These are phyloP conservation scores for Peronospora farinosa DNA, from an alignment of 352 stramenopile species.

Conservation along the genomic window DNA sequence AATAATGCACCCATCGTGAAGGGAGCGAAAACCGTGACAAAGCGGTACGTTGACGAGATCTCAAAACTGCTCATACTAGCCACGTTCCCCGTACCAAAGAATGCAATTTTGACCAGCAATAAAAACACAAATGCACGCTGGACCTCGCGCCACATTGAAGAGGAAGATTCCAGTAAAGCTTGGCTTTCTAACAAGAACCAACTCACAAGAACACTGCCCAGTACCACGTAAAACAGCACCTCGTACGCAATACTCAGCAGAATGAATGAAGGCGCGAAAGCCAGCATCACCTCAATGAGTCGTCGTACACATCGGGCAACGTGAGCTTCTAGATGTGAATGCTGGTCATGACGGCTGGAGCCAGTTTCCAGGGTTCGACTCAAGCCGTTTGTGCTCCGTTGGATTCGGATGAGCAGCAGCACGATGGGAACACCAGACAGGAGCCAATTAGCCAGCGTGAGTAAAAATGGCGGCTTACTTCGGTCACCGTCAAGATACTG, in stretches of 20 bases:
- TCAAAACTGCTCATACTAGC: conserved; percentile 85
- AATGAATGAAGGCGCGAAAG: conserved; percentile 54
- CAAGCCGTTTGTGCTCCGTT: not conserved
- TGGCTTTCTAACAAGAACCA: conserved; percentile 58
- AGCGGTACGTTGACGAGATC: conserved; percentile 81
- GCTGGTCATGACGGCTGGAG: not conserved
- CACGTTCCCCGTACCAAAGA: conserved; percentile 83
- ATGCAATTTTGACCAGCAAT: conserved; percentile 74
- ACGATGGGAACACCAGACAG: conserved; percentile 40
- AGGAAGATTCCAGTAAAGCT: conserved; percentile 5
- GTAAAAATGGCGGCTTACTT: conserved; percentile 39
- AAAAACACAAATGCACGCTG: conserved; percentile 77
- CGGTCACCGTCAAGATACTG: conserved; percentile 43
- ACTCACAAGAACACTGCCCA: conserved; percentile 47
- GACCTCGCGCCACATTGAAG: conserved; percentile 33
- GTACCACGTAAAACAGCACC: conserved; percentile 66
- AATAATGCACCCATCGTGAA: conserved; percentile 78
- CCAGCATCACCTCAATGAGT: conserved; percentile 50
- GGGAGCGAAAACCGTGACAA: conserved; percentile 75
- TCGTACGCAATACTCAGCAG: conserved; percentile 84
- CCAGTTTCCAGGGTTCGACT: conserved; percentile 12
- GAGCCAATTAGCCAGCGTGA: conserved; percentile 56
- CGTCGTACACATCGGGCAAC: conserved; percentile 21
- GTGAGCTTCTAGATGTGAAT: conserved; percentile 4
- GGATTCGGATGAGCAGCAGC: conserved; percentile 25